phyloP scores from a whole-genome alignment of 164 flowering plant genomes.

The Santalum album region DNA sequence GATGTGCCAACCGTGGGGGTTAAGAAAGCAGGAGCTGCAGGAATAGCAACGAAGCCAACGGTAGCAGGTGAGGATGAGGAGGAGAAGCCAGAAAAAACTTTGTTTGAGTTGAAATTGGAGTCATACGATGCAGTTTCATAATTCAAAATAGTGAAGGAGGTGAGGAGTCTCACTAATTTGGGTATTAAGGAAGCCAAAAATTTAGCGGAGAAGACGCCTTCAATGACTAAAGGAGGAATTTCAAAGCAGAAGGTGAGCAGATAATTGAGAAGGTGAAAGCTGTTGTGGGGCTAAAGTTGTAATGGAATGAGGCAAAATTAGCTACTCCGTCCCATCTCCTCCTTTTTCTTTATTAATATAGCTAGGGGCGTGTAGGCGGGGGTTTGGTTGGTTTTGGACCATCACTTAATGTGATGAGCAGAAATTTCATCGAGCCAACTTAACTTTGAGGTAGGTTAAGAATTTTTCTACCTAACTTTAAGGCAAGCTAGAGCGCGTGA shows the following conservation, averaged over 20 bases:
- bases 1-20: slow-evolving; percentile 57
- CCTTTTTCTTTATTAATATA: too few relatives aligned
- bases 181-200: slow-evolving; percentile 87
- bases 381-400: too few relatives aligned
- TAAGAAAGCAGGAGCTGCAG: slow-evolving; percentile 62
- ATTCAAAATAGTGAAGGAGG: slow-evolving; percentile 74
- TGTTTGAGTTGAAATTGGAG: slow-evolving; percentile 44
- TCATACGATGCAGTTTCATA: slow-evolving; percentile 34
- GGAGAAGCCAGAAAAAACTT: slow-evolving; percentile 66
- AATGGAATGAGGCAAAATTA: slow-evolving; percentile 39
- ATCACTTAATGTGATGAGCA: too few relatives aligned
- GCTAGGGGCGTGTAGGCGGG: too few relatives aligned
- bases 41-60: slow-evolving; percentile 19
- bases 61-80: slow-evolving; percentile 49
- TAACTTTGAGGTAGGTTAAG: too few relatives aligned
- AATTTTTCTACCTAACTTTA: too few relatives aligned
- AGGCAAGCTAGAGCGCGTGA: too few relatives aligned
- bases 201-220: too few relatives aligned
- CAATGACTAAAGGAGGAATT: slow-evolving; percentile 61
- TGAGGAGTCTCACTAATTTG: slow-evolving; percentile 68
- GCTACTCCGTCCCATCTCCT: too few relatives aligned
- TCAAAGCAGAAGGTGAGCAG: slow-evolving; percentile 68
- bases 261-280: slow-evolving; percentile 77
- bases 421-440: too few relatives aligned
- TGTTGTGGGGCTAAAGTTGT: slow-evolving; percentile 73